Conservation (phyloP, 805 yeast genomes). For the Schizosaccharomyces lindneri region DNA sequence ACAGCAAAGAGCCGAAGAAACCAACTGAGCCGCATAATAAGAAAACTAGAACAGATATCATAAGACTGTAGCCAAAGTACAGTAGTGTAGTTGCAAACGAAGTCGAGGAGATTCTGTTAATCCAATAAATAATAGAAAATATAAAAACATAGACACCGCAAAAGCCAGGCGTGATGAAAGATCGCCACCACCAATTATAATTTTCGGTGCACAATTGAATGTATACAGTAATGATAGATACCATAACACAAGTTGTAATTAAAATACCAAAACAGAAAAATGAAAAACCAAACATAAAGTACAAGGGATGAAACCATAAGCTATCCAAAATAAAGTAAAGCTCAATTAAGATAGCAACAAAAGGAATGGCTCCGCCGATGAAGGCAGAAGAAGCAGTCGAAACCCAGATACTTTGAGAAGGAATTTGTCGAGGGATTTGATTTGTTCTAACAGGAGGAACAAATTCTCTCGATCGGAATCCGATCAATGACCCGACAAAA, state of each 20-base stretch:
- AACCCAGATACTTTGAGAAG: slow-evolving; percentile 67
- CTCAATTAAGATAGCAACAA: slow-evolving; percentile 84
- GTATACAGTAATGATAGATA: slow-evolving; percentile 58
- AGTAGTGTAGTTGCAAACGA: slow-evolving; percentile 49
- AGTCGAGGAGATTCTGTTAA: slow-evolving; percentile 32
- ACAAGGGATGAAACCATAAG: slow-evolving; percentile 79
- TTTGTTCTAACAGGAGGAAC: slow-evolving; percentile 69
- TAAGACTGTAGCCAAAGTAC: slow-evolving; percentile 57
- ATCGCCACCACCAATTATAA: slow-evolving; percentile 95
- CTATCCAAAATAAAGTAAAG: slow-evolving; percentile 78
- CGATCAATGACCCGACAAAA: slow-evolving; percentile 54
- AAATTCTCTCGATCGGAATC: slow-evolving; percentile 33
- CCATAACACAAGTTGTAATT: slow-evolving; percentile 56
- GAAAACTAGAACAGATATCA: slow-evolving; percentile 48
- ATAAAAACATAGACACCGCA: slow-evolving; percentile 63
- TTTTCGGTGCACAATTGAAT: slow-evolving; percentile 72
- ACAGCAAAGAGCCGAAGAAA: slow-evolving; percentile 43
- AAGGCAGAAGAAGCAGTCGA: slow-evolving; percentile 40
- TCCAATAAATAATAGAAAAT: slow-evolving; percentile 39
- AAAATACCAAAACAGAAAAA: slow-evolving; percentile 69
- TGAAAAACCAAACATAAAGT: slow-evolving; percentile 92
- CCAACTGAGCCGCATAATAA: slow-evolving; percentile 77
- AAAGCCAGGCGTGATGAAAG: slow-evolving; percentile 69
- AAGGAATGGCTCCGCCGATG: slow-evolving; percentile 77
- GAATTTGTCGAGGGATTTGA: slow-evolving; percentile 91